Evolutionary conservation across 1,139 yeast species (phyloP), one percentile per base, ranked within the genome.

Genomic region (Yamadazyma spencermartinsiae): DNA sequence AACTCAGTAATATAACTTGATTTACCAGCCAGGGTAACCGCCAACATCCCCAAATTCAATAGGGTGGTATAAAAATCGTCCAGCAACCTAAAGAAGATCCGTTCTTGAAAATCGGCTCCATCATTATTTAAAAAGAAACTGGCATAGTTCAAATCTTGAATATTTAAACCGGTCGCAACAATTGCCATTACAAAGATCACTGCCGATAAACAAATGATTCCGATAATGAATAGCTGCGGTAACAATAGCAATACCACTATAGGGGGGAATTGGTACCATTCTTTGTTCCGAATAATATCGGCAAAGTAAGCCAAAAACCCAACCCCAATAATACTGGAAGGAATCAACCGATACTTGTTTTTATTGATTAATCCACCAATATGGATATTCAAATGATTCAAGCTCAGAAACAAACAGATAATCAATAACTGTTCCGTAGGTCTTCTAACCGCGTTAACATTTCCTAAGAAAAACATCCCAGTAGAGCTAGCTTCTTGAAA

Each of bases 41-140:
- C 80, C 36, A 83, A 65, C 40, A 77, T 67, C 0, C 89, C 88
- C 36, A 80, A 57, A 47, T 78, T 79, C 49, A 79, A 66, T 40
- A 82, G 60, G 0, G 82, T 77, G 1, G 83, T 70, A 54, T 80
- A 80, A 51, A 84, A 85, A 54, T 84, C 92, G 53, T 83, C 89
- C 36, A 69, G 58, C 40, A 76, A 55, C 66, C 57, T 31, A 38
- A 47, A 44, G 14, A 50, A 33, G 9, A 43, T 37, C n/a, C 49
- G 38, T 25, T 45, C 42, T 27, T 44, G 47, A 25, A 44, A 44
- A 24, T 41, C 46, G 24, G 39, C 56, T n/a, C 40, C 34, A 31
- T 74, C 71, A 19, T 56, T 58, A 16, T 46, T 50, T 11, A 58
- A 53, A 23, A 78, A 61, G 42, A 78, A 63, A 37, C 75, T 69